These are phyloP conservation scores for Calonectria honghensis DNA, from an alignment of 2,329 filamentous ascomycete species.

Conservation along the genomic window DNA sequence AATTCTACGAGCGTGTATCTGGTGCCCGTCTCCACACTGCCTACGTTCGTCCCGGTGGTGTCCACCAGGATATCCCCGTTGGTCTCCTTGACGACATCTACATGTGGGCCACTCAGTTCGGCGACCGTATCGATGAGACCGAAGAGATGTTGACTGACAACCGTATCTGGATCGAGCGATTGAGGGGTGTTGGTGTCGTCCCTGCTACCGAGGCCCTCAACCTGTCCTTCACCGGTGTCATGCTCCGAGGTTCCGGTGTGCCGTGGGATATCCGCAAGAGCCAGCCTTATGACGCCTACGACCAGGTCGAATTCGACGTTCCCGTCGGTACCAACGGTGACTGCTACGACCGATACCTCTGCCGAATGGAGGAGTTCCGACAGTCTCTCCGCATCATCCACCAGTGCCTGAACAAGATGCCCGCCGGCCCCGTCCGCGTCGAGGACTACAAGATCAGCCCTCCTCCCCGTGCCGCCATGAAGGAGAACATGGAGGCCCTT, in stretches of 20 bases:
- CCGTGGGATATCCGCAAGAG: slow-evolving; percentile 98
- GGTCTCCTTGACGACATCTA: slow-evolving; percentile 99
- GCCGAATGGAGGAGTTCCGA: slow-evolving; percentile 99
- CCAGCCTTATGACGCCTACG: slow-evolving; percentile 97
- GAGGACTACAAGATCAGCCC: slow-evolving; percentile 99
- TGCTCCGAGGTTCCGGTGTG: slow-evolving; percentile 97
- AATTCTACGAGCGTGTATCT: slow-evolving; percentile 99
- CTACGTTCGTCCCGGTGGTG: slow-evolving; percentile 96
- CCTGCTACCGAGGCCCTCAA: slow-evolving; percentile 95
- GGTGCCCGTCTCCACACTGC: slow-evolving; percentile 97
- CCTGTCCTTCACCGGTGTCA: slow-evolving; percentile 96
- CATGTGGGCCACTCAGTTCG: slow-evolving; percentile 99
- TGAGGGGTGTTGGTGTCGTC: slow-evolving; percentile 93
- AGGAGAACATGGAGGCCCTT: slow-evolving; percentile 99
- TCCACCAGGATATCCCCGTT: slow-evolving; percentile 94
- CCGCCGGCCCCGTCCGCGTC: slow-evolving; percentile 91
- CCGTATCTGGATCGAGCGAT: slow-evolving; percentile 97
- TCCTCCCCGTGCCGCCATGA: slow-evolving; percentile 97
- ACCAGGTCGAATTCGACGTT: slow-evolving; percentile 97
- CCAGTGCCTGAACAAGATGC: slow-evolving; percentile 99
- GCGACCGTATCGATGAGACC: slow-evolving; percentile 98
- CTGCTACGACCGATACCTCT: slow-evolving; percentile 99
- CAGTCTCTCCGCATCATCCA: slow-evolving; percentile 98
- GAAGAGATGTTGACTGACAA: slow-evolving; percentile 99
- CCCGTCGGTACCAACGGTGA: slow-evolving; percentile 97